Evolutionary conservation across 2,329 filamentous ascomycete species (phyloP).

Genomic region (Aspergillus pseudoterreus): DNA sequence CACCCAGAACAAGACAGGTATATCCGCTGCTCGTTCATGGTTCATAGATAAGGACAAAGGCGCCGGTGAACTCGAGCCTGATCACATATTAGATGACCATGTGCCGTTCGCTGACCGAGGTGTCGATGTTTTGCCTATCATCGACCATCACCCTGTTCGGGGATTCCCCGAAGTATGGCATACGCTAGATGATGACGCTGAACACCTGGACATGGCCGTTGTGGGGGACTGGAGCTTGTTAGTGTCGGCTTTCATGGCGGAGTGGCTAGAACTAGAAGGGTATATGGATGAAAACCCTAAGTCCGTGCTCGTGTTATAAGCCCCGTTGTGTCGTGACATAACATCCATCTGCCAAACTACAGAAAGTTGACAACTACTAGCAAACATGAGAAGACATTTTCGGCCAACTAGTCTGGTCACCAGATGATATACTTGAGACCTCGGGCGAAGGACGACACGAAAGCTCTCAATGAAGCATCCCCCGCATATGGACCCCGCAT

Average conservation of each 20-base stretch:
- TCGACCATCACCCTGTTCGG: slow-evolving; percentile 58
- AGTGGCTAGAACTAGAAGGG: slow-evolving; percentile 82
- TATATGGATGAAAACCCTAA: slow-evolving; percentile 42
- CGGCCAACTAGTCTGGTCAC: too few species aligned
- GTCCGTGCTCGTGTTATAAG: too few species aligned
- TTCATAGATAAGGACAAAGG: slow-evolving; percentile 60
- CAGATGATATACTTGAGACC: background rate
- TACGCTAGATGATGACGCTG: slow-evolving; percentile 73
- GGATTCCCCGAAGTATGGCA: slow-evolving; percentile 82
- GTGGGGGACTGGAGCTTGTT: slow-evolving; percentile 85
- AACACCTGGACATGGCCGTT: slow-evolving; percentile 74
- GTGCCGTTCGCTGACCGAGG: slow-evolving; percentile 81
- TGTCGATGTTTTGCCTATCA: slow-evolving; percentile 83
- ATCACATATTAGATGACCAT: slow-evolving; percentile 73
- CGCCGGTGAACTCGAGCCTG: slow-evolving; percentile 33
- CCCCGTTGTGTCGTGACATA: too few species aligned
- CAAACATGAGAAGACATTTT: too few species aligned
- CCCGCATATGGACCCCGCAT: background rate
- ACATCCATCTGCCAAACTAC: too few species aligned
- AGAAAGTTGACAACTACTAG: too few species aligned
- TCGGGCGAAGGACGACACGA: background rate
- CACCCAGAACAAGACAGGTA: too few species aligned
- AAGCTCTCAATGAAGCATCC: background rate
- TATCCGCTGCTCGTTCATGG: slow-evolving; percentile 46
- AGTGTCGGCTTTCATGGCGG: slow-evolving; percentile 74